A percentile compares a stretch with the other conserved stretches of the same genome.
Evolutionary conservation across 768 basidiomycete genomes (phyloP).

Genomic region (Tylopilus subfusipes): DNA sequence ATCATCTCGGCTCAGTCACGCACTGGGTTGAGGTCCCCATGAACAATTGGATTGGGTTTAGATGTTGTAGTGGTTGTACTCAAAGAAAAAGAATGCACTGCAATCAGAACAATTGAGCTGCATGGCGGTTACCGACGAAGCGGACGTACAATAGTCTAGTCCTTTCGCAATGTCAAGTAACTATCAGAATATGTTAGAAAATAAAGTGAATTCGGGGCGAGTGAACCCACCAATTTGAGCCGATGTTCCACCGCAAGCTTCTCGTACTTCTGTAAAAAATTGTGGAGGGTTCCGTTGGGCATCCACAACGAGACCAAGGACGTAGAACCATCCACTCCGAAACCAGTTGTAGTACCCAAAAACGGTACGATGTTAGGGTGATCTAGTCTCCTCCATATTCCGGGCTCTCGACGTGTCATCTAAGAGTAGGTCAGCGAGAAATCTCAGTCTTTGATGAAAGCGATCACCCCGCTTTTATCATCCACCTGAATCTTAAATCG

Average conservation of each 20-base stretch:
- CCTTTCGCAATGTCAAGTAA: neutral
- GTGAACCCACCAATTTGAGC: too few species aligned
- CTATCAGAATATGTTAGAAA: neutral
- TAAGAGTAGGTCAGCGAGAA: neutral
- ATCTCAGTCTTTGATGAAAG: neutral
- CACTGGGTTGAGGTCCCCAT: conserved; percentile 1
- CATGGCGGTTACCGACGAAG: too few species aligned
- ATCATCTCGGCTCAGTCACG: neutral
- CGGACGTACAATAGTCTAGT: neutral
- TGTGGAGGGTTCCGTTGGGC: too few species aligned
- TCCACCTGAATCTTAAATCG: neutral
- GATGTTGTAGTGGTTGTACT: neutral
- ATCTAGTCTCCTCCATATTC: too few species aligned
- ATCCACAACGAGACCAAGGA: too few species aligned
- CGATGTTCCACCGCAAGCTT: neutral
- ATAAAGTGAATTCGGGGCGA: too few species aligned
- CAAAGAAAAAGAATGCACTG: neutral
- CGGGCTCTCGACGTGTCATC: neutral
- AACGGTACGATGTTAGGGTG: conserved; percentile 3
- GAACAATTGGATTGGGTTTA: too few species aligned
- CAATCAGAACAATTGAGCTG: neutral
- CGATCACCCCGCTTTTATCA: neutral
- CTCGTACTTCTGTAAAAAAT: neutral
- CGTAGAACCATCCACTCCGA: too few species aligned
- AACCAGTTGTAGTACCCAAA: neutral